phyloP scores from a whole-genome alignment of 208 protist genomes.

The Leishmania braziliensis region DNA sequence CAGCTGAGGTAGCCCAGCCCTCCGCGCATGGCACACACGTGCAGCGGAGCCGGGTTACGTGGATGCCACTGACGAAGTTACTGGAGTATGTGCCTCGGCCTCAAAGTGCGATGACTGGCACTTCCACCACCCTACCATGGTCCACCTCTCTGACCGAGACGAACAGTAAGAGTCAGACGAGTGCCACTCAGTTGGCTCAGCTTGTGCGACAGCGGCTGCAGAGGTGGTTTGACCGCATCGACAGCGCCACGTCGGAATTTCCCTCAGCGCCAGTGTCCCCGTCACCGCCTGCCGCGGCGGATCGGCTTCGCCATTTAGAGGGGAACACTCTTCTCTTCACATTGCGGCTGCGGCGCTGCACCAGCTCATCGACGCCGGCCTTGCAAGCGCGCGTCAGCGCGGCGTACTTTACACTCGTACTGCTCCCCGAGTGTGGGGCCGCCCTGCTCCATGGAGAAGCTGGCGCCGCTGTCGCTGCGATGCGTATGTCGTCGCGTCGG shows the following conservation, averaged over 20 bases:
- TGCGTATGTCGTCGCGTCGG: not conserved
- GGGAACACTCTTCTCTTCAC: slow-evolving; percentile 13
- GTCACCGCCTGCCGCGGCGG: slow-evolving; percentile 5
- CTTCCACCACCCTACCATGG: not conserved
- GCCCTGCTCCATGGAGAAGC: too few relatives aligned
- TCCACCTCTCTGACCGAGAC: not conserved
- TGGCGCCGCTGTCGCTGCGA: not conserved
- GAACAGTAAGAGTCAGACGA: not conserved
- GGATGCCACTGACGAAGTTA: not conserved
- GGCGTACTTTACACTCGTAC: slow-evolving; percentile 6
- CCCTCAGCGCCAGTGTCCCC: not conserved
- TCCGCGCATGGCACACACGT: not conserved
- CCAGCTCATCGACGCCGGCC: not conserved
- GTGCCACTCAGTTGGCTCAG: not conserved
- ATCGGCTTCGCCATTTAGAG: slow-evolving; percentile 12
- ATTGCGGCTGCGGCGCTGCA: slow-evolving; percentile 5
- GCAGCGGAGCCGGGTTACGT: not conserved
- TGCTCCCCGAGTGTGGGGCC: slow-evolving; percentile 14
- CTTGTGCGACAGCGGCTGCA: slow-evolving; percentile 8
- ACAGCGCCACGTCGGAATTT: slow-evolving; percentile 13
- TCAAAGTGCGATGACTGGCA: not conserved
- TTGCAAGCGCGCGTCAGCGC: not conserved
- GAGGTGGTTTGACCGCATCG: slow-evolving; percentile 23
- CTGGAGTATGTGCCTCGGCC: not conserved
- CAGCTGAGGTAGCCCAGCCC: slow-evolving; percentile 4